Base-by-base conservation (phyloP, 805 yeast species). In the Scheffersomyces lignosus region DNA sequence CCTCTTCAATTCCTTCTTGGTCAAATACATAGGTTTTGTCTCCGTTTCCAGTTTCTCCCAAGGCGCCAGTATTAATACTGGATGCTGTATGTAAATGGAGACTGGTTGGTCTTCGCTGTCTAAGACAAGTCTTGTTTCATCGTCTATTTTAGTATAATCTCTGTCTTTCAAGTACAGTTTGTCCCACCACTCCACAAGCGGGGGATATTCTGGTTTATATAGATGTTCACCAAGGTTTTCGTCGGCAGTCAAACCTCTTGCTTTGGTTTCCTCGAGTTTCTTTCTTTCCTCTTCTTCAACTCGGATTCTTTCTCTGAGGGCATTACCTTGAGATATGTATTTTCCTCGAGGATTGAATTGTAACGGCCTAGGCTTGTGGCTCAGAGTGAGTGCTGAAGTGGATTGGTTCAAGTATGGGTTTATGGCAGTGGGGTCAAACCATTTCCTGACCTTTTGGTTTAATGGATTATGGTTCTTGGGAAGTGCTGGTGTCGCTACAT, bases 131-230 rank as follows among this genome's bases (percentile, higher is more conserved):
- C 51, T 45, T 2, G 45, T 34, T 1, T 34, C 43, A 8, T 62
- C 64, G 4, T 58, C 51, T n/a, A 70, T 40, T 27, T 64, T 51
- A 1, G 54, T 55, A 45, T 76, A 72, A 27, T 53, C 53, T 3
- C 59, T 58, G 18, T 64, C 66, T 27, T 56, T 56, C 2, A 84
- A 47, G 32, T 78, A 75, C 2, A 78, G 78, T 36, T 61, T 56
- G 61, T 91, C 96, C 97, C 97, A 91, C 96, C 96, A 88, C 58
- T 89, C 96, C 2, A 81, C 60, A 2, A 39, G 43, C 0, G 96
- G 95, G 1, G 90, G 89, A 14, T 41, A 52, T 0, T 52, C 55
- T 0, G 64, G 64, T 35, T 63, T 58, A 50, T 72, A 84, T 6
- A 64, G 54, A 14, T 77, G 74, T 51, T 87, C 96, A 3, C 81